Conservation (phyloP, 257 asterid genomes). For the Misopates orontium region DNA sequence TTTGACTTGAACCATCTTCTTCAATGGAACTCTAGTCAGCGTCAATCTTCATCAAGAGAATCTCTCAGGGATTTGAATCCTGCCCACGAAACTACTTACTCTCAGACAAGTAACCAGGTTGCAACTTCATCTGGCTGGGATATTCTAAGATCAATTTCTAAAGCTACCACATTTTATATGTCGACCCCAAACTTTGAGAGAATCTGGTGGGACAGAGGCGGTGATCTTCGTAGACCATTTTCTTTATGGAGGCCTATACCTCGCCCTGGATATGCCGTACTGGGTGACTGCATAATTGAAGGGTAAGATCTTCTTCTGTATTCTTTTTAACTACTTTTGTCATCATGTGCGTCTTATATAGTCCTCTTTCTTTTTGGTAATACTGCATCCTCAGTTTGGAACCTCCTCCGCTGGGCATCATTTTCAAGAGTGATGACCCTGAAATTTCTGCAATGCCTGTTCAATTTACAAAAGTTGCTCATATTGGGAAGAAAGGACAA, state of each 20-base stretch:
- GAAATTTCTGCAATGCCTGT: conserved; percentile 80
- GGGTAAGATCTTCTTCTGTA: conserved; percentile 51
- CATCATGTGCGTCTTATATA: conserved; percentile 12
- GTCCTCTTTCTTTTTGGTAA: conserved; percentile 26
- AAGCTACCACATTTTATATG: conserved; percentile 55
- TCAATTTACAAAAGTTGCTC: conserved; percentile 92
- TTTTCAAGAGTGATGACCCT: conserved; percentile 75
- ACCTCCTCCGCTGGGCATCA: conserved; percentile 93
- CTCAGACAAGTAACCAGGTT: conserved; percentile 46
- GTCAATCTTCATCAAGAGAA: conserved; percentile 54
- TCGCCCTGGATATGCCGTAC: conserved; percentile 77
- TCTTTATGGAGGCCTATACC: conserved; percentile 96
- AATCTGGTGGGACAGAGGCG: conserved; percentile 98
- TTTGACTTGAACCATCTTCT: conserved; percentile 90
- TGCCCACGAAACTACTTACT: conserved; percentile 41
- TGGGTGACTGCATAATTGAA: conserved; percentile 94
- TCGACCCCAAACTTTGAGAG: conserved; percentile 94
- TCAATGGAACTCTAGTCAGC: conserved; percentile 67
- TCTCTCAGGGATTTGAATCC: conserved; percentile 46
- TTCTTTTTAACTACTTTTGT: conserved; percentile 22
- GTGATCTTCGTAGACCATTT: conserved; percentile 85
- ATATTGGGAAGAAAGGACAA: conserved; percentile 68
- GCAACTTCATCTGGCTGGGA: conserved; percentile 91
- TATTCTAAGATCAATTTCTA: conserved; percentile 79
- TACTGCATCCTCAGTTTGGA: conserved; percentile 65